Conservation (phyloP, 1,284 basidiomycete genomes). For the Moesziomyces sp. region DNA sequence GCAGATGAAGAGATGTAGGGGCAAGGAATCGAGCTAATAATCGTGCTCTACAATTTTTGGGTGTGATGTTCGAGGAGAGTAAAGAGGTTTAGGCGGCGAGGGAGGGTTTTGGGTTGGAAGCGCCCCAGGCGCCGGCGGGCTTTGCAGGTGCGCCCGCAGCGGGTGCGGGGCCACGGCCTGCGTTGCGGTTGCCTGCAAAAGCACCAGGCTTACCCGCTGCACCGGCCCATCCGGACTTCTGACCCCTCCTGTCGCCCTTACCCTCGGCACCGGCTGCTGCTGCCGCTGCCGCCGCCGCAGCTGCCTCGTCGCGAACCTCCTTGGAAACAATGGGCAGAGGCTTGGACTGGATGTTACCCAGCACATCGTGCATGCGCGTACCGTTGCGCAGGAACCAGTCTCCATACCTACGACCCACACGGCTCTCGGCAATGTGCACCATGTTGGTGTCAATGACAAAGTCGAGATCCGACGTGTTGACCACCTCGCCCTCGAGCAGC, state of each 20-base stretch:
- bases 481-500: slow-evolving; percentile 84
- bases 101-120: slow-evolving; percentile 4
- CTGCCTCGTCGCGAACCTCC: slow-evolving; percentile 29
- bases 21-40: too few species aligned
- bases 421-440: slow-evolving; percentile 94
- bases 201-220: slow-evolving; percentile 5
- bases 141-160: neutral
- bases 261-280: slow-evolving; percentile 2
- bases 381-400: slow-evolving; percentile 89
- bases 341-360: slow-evolving; percentile 54
- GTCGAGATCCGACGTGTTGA: slow-evolving; percentile 91
- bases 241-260: slow-evolving; percentile 4
- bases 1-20: too few species aligned
- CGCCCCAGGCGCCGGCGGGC: slow-evolving; percentile 18
- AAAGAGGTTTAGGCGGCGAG: slow-evolving; percentile 5
- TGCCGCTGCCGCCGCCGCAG: slow-evolving; percentile 10
- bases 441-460: slow-evolving; percentile 95
- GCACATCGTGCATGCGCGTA: slow-evolving; percentile 59
- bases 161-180: neutral
- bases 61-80: neutral
- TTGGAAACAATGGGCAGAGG: slow-evolving; percentile 53
- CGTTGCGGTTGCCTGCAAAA: neutral
- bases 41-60: neutral
- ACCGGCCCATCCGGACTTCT: slow-evolving; percentile 16
- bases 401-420: slow-evolving; percentile 88